Percentiles rank a stretch among this genome's conserved stretches.
Conservation (phyloP, 768 basidiomycete species). For the Leccinellum luteum region DNA sequence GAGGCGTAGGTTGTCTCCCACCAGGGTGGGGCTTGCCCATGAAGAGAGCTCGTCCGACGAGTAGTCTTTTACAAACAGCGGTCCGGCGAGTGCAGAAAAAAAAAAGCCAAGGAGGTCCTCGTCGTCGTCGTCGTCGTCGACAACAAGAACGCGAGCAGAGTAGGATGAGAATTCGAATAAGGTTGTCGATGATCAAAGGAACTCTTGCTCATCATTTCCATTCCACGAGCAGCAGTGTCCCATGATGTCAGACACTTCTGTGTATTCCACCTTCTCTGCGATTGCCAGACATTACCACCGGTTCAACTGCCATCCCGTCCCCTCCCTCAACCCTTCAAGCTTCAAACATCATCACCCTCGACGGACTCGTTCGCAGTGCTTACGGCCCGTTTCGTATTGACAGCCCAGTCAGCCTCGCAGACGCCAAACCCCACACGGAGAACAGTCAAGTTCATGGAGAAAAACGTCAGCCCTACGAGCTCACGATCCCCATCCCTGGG, state of each 20-base stretch:
- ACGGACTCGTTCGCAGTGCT: neutral
- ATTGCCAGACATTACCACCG: too few relatives aligned
- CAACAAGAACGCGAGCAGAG: too few relatives aligned
- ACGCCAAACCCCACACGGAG: slow-evolving; percentile 8
- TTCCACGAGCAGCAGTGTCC: too few relatives aligned
- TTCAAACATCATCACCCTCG: neutral
- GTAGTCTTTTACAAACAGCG: slow-evolving; percentile 1
- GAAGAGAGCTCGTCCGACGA: slow-evolving; percentile 9
- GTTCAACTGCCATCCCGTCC: too few relatives aligned
- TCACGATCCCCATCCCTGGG: slow-evolving; percentile 70
- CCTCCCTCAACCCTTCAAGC: neutral
- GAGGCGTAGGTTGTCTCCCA: slow-evolving; percentile 10
- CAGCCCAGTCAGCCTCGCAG: slow-evolving; percentile 14
- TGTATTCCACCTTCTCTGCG: too few relatives aligned
- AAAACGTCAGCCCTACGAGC: slow-evolving; percentile 55
- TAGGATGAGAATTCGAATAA: too few relatives aligned
- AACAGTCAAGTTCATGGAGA: slow-evolving; percentile 43
- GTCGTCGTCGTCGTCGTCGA: neutral
- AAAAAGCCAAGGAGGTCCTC: neutral
- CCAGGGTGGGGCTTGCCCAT: slow-evolving; percentile 2
- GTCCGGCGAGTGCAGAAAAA: neutral
- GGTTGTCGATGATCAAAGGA: too few relatives aligned
- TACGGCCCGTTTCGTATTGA: neutral
- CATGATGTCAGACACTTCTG: too few relatives aligned
- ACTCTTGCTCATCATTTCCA: too few relatives aligned